phyloP scores from a whole-genome alignment of 2,329 filamentous ascomycete genomes.

The Pseudogymnoascus sp. region DNA sequence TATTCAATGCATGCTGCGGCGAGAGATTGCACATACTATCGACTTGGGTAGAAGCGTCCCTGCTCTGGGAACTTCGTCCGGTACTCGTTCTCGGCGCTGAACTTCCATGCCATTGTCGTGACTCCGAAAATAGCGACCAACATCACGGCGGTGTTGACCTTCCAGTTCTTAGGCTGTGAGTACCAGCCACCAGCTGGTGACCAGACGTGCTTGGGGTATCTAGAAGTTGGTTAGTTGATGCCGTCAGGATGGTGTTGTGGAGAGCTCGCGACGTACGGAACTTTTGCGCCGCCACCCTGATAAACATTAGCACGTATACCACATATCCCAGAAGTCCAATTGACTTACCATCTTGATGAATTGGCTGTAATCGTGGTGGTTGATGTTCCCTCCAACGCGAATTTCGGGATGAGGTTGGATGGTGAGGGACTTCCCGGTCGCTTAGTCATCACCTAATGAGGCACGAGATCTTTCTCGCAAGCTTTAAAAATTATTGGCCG shows the following conservation, averaged over 20 bases:
- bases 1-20: not conserved
- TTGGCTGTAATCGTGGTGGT: conserved; percentile 28
- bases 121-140: conserved; percentile 61
- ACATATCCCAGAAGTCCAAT: not conserved
- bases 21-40: conserved; percentile 56
- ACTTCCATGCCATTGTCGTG: conserved; percentile 57
- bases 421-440: conserved; percentile 13
- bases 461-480: conserved; percentile 10
- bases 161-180: conserved; percentile 90
- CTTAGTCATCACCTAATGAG: conserved; percentile 12
- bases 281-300: conserved; percentile 72
- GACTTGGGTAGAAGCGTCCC: conserved; percentile 72
- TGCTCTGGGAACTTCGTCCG: conserved; percentile 69
- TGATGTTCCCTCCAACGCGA: not conserved
- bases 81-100: conserved; percentile 66
- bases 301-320: conserved; percentile 33
- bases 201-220: conserved; percentile 99
- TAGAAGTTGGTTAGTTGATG: conserved; percentile 40
- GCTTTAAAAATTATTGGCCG: conserved; percentile 9
- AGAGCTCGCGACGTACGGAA: conserved; percentile 46
- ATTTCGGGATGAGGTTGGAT: conserved; percentile 12
- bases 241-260: conserved; percentile 26
- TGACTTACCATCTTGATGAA: conserved; percentile 49
- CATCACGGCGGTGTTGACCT: conserved; percentile 75
- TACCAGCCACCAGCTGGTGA: conserved; percentile 98